These are phyloP conservation scores for Populus hybrid DNA, from an alignment of 441 rosid species.

Conservation along the genomic window DNA sequence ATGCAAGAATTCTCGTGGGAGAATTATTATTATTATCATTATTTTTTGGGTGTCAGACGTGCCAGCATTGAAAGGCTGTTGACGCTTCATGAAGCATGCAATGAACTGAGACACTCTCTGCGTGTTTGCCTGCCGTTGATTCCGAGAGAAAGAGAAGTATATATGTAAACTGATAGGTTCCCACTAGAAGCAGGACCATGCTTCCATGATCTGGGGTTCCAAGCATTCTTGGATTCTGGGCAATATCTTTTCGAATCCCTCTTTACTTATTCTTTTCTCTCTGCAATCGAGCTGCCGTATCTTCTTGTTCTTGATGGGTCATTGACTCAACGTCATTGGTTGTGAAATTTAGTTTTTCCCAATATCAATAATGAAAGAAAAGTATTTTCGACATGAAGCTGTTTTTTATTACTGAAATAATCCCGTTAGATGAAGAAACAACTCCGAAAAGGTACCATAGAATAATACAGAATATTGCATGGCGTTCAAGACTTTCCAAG, in stretches of 20 bases:
- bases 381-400: background rate
- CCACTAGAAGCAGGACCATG: background rate
- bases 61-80: conserved; percentile 6
- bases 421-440: background rate
- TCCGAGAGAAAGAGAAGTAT: background rate
- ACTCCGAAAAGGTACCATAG: background rate
- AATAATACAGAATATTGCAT: background rate
- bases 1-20: too few relatives aligned
- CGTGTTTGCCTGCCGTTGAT: background rate
- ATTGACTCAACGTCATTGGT: too few relatives aligned
- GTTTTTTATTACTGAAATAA: background rate
- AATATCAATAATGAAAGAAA: too few relatives aligned
- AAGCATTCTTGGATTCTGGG: conserved; percentile 15
- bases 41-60: conserved; percentile 3
- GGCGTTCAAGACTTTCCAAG: too few relatives aligned
- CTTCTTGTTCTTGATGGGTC: background rate
- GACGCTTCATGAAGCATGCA: conserved; percentile 16
- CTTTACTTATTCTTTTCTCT: background rate
- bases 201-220: conserved; percentile 11
- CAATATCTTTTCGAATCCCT: background rate
- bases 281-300: background rate
- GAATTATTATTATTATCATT: too few relatives aligned
- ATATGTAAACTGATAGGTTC: too few relatives aligned
- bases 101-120: conserved; percentile 21
- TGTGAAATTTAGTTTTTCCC: too few relatives aligned